These are phyloP conservation scores for Lipomyces yamadae DNA, from an alignment of 805 yeast genomes.

Conservation along the genomic window DNA sequence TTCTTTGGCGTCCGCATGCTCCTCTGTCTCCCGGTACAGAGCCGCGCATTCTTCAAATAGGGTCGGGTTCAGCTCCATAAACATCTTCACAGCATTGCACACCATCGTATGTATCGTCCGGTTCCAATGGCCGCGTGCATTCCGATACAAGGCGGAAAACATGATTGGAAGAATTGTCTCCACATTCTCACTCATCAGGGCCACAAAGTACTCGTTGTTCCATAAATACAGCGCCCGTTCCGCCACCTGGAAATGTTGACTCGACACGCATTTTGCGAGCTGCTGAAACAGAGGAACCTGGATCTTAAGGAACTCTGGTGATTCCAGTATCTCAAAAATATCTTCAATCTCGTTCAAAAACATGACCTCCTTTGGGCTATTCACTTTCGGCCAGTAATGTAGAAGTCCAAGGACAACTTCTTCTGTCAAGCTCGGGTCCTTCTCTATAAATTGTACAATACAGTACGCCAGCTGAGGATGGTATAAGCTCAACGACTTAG, in stretches of 20 bases:
- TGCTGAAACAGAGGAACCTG: constrained; percentile 94
- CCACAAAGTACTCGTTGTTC: constrained; percentile 92
- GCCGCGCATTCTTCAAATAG: constrained; percentile 92
- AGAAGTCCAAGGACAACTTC: constrained; percentile 94
- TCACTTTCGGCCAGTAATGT: constrained; percentile 95
- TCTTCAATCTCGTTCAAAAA: constrained; percentile 95
- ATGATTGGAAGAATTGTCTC: constrained; percentile 91
- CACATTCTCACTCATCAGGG: constrained; percentile 83
- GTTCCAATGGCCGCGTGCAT: constrained; percentile 87
- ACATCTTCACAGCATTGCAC: constrained; percentile 85
- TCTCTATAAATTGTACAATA: constrained; percentile 93
- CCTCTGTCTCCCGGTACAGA: constrained; percentile 43
- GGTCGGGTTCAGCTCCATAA: constrained; percentile 89
- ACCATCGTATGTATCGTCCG: constrained; percentile 90
- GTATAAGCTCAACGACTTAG: constrained; percentile 81
- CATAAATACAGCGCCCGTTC: constrained; percentile 93
- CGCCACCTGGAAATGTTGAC: constrained; percentile 96
- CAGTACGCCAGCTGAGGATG: constrained; percentile 98
- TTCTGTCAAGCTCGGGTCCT: constrained; percentile 89
- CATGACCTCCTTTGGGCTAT: constrained; percentile 94
- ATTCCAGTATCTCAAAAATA: constrained; percentile 94
- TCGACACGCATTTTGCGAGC: constrained; percentile 87
- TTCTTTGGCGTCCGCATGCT: constrained; percentile 48
- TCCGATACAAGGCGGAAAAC: constrained; percentile 85
- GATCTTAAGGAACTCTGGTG: constrained; percentile 85